Evolutionary conservation across 768 basidiomycete genomes (phyloP).

Genomic region (Mrakia gelida): DNA sequence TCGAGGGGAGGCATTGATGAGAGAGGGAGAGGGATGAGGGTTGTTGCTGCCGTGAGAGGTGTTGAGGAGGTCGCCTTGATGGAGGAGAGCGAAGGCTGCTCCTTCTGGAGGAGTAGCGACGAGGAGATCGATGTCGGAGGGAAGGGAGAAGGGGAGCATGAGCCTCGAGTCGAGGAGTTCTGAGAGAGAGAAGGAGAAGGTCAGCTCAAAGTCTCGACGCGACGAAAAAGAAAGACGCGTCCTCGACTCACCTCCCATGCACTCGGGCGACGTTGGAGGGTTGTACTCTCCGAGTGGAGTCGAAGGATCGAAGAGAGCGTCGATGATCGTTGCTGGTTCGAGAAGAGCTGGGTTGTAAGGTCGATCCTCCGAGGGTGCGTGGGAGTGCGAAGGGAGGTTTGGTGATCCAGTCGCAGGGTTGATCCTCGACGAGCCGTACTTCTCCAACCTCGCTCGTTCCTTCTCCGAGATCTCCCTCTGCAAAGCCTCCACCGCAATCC

Average conservation of each 20-base stretch:
- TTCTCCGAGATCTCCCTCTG: constrained; percentile 63
- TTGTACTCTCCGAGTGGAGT: constrained; percentile 68
- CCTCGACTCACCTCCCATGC: constrained; percentile 53
- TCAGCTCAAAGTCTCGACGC: too few relatives aligned
- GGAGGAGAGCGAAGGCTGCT: constrained; percentile 37
- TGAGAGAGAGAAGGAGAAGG: too few relatives aligned
- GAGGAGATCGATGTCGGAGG: constrained; percentile 66
- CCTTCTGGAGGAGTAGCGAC: constrained; percentile 50
- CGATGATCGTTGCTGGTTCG: constrained; percentile 51
- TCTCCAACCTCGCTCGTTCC: constrained; percentile 17
- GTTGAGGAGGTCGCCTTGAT: constrained; percentile 33
- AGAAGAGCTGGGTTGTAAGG: constrained; percentile 22
- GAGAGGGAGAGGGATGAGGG: constrained; percentile 17
- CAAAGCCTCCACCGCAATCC: constrained; percentile 76
- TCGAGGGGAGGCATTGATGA: constrained; percentile 30
- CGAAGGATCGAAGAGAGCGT: constrained; percentile 69
- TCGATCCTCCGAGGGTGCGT: constrained; percentile 2
- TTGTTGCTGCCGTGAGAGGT: not conserved
- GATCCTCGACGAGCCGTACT: not conserved
- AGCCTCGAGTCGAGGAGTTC: constrained; percentile 87
- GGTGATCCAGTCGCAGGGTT: not conserved
- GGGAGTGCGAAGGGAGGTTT: not conserved
- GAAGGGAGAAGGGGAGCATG: constrained; percentile 85
- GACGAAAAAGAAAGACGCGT: too few relatives aligned
- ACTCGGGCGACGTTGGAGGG: constrained; percentile 70